Conservation (phyloP, 1,284 basidiomycete species). For the Malassezia psittaci region DNA sequence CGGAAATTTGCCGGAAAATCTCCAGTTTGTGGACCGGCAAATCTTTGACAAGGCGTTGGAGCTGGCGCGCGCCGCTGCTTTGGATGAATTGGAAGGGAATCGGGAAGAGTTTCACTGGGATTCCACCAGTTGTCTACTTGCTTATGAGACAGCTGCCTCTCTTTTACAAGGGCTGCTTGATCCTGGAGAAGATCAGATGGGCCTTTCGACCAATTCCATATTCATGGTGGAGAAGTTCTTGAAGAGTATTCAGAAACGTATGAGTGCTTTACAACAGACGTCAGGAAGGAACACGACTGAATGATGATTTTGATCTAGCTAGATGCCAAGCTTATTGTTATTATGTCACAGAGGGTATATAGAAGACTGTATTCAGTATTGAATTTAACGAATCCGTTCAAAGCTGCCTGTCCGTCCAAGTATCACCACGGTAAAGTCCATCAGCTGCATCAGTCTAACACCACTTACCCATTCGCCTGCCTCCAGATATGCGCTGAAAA, state of each 20-base stretch:
- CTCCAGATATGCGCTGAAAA: constrained; percentile 40
- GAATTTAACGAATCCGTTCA: constrained; percentile 35
- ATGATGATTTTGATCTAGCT: not conserved
- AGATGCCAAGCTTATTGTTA: not conserved
- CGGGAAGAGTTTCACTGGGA: constrained; percentile 53
- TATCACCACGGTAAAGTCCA: constrained; percentile 43
- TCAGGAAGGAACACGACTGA: not conserved
- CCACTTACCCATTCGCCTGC: constrained; percentile 44
- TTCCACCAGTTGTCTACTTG: constrained; percentile 64
- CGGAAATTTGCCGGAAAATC: constrained; percentile 49
- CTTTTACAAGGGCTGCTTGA: constrained; percentile 83
- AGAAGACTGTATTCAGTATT: no score
- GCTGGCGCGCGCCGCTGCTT: constrained; percentile 72
- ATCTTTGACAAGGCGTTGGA: constrained; percentile 55
- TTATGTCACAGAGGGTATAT: not conserved
- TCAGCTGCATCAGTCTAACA: constrained; percentile 20
- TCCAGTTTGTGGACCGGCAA: constrained; percentile 52
- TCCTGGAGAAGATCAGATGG: constrained; percentile 63
- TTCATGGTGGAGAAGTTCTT: constrained; percentile 39
- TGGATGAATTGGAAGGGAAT: constrained; percentile 65
- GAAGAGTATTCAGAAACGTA: constrained; percentile 37
- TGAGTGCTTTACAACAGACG: constrained; percentile 22
- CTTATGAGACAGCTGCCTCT: constrained; percentile 90
- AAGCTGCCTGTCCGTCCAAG: constrained; percentile 42
- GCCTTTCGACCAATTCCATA: constrained; percentile 31